Conservation (phyloP, 2,329 filamentous ascomycete genomes). For the Cercospora nicotianae region DNA sequence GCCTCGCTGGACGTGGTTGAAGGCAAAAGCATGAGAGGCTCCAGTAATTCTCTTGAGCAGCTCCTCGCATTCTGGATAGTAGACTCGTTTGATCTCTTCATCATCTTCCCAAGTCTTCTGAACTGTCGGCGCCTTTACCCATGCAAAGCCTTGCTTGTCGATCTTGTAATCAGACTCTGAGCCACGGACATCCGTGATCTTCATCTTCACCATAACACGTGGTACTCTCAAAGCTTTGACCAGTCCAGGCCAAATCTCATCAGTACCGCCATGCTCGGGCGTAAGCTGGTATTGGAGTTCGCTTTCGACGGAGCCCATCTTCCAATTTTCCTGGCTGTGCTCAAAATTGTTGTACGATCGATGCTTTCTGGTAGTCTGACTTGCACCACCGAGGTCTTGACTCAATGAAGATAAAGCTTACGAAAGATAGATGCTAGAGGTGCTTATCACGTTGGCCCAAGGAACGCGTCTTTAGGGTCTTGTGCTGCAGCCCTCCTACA, state of each 20-base stretch:
- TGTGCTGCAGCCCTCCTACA: neutral
- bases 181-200: conserved; percentile 10
- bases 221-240: conserved; percentile 14
- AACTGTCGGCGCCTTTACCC: neutral
- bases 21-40: conserved; percentile 13
- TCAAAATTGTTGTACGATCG: neutral
- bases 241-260: conserved; percentile 15
- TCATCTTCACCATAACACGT: conserved; percentile 13
- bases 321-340: neutral
- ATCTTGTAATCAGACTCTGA: conserved; percentile 2
- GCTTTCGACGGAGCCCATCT: conserved; percentile 8
- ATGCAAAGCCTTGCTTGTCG: conserved; percentile 17
- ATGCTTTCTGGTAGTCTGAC: neutral
- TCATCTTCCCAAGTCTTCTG: conserved; percentile 16
- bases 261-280: conserved; percentile 12
- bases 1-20: conserved; percentile 11
- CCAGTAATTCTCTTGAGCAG: conserved; percentile 16
- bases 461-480: neutral
- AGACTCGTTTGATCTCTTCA: conserved; percentile 12
- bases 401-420: neutral
- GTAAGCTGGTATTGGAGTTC: conserved; percentile 15
- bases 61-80: conserved; percentile 13
- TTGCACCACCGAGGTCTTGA: neutral
- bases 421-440: neutral
- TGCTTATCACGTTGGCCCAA: neutral